These are phyloP conservation scores for Trichoderma endophyticum DNA, from an alignment of 2,329 filamentous ascomycete genomes.

Conservation along the genomic window DNA sequence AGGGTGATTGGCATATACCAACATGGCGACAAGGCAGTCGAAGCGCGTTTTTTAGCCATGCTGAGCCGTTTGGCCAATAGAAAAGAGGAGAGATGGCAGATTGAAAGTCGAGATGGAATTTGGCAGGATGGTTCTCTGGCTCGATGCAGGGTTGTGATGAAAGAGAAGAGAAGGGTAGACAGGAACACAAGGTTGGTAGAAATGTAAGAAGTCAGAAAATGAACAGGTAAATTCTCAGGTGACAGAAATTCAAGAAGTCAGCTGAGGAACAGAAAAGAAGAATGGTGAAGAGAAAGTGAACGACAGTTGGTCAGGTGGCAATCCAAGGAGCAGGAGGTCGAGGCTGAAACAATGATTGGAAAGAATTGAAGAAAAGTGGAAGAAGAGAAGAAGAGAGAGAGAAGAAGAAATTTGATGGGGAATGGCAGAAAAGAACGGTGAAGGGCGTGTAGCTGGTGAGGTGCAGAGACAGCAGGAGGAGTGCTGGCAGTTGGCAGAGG, in stretches of 20 bases:
- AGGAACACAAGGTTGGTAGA: slow-evolving; percentile 7
- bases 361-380: slow-evolving; percentile 9
- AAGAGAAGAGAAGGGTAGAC: background rate
- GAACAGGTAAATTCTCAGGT: background rate
- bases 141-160: background rate
- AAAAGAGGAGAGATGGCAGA: background rate
- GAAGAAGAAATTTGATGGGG: background rate
- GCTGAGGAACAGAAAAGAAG: slow-evolving; percentile 15
- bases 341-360: slow-evolving; percentile 21
- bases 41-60: slow-evolving; percentile 21
- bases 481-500: background rate
- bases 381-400: background rate
- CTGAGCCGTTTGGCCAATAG: background rate
- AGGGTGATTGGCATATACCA: slow-evolving; percentile 11
- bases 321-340: slow-evolving; percentile 20
- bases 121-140: background rate
- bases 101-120: background rate
- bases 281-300: slow-evolving; percentile 7
- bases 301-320: slow-evolving; percentile 6
- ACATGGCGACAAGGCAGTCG: background rate
- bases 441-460: background rate
- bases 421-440: slow-evolving; percentile 17
- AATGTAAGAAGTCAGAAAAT: background rate
- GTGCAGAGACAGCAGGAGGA: background rate
- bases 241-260: slow-evolving; percentile 11